Percentiles rank a stretch among this genome's conserved stretches.
Conservation (phyloP, 2,329 filamentous ascomycete genomes). For the Arthrinium puccinioides region DNA sequence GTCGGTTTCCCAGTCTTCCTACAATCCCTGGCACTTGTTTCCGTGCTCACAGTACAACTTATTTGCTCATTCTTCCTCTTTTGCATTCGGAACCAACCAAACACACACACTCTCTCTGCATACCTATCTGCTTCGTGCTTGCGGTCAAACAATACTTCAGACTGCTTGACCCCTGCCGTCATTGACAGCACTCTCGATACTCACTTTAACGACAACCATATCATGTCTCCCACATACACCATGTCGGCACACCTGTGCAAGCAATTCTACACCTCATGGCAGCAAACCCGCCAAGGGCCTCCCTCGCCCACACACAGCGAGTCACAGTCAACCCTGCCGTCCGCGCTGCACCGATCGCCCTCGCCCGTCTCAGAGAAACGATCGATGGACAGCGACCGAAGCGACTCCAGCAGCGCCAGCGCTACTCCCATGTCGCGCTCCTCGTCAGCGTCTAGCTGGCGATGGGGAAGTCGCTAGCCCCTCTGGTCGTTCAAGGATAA, state of each 20-base stretch:
- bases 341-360: slow-evolving; percentile 23
- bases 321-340: slow-evolving; percentile 14
- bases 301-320: slow-evolving; percentile 21
- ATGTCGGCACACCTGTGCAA: slow-evolving; percentile 56
- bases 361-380: slow-evolving; percentile 36
- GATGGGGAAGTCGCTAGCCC: slow-evolving; percentile 19
- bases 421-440: slow-evolving; percentile 19
- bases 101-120: too few relatives aligned
- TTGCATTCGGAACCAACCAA: too few relatives aligned
- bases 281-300: slow-evolving; percentile 37
- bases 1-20: too few relatives aligned
- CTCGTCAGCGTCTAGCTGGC: slow-evolving; percentile 26
- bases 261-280: slow-evolving; percentile 53
- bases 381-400: slow-evolving; percentile 40
- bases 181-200: too few relatives aligned
- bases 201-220: too few relatives aligned
- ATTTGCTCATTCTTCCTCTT: too few relatives aligned
- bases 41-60: too few relatives aligned
- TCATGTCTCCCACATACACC: slow-evolving; percentile 53
- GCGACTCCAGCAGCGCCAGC: slow-evolving; percentile 18
- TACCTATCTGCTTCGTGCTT: too few relatives aligned
- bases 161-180: too few relatives aligned
- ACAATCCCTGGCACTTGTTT: too few relatives aligned
- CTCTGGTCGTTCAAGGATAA: too few relatives aligned
- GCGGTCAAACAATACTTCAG: too few relatives aligned